Base-by-base conservation (phyloP, 2,329 filamentous ascomycete species). In the Aureobasidium sp. region DNA sequence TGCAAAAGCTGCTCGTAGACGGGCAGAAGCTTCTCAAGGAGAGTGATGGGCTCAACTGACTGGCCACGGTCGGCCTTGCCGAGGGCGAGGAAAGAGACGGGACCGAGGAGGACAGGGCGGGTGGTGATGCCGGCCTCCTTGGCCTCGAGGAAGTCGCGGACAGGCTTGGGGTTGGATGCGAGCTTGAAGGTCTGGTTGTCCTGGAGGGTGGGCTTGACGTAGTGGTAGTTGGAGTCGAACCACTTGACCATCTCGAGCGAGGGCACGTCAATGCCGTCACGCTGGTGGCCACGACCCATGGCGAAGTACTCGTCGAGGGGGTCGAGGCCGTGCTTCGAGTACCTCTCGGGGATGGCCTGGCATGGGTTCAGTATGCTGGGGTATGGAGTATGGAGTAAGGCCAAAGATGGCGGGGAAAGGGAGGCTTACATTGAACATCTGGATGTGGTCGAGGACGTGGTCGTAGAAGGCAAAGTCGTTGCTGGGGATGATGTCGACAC, bases 151-250 rank as follows among this genome's bases (percentile, higher is more conserved):
- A 94, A 99, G 79, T 99, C 90, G 71, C 77, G 82, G 68, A 99
- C 90, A 70, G 94, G 91, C 88, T 99, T 99, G 77, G 94, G 91
- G 78, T 87, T 88, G 70, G 85, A 80, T 66, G 83, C 79, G 66
- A 99, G 90, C 81, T 88, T 92, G 87, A 99, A 99, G 74, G 84
- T 87, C 86, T 99, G 94, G 84, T 90, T 89, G 82, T 97, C 88
- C 81, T 97, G 91, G 69, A 99, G 86, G 66, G 94, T 97, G 68
- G 94, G 94, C 87, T 97, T 97, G 82, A 97, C 94, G 79, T 99
- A 99, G 86, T 97, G 94, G 88, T 99, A 99, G 89, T 99, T 99
- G 69, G 91, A 96, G 85, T 99, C 94, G 77, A 99, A 99, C 94
- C 94, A 99, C 85, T 99, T 99, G 73, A 99, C 94, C 94, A 99